Percentiles rank a stretch among this genome's conserved stretches.
Evolutionary conservation across 1,284 basidiomycete species (phyloP).

Genomic region (Naganishia liquefaciens): DNA sequence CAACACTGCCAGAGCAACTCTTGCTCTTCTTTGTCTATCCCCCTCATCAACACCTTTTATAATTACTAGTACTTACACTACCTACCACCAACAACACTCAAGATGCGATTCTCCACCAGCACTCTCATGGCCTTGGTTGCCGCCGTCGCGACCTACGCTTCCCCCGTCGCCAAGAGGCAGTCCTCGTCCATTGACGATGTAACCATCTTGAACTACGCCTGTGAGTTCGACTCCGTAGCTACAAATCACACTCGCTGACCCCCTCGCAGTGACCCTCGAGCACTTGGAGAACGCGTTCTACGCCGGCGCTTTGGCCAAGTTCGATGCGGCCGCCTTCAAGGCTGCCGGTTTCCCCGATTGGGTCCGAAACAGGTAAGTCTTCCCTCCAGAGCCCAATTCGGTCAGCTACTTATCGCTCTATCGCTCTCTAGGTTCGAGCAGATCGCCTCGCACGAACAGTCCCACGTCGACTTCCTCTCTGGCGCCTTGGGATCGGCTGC

Average conservation of each 20-base stretch:
- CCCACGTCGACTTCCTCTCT: slow-evolving; percentile 59
- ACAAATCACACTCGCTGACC: background rate
- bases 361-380: slow-evolving; percentile 34
- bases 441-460: slow-evolving; percentile 63
- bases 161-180: slow-evolving; percentile 41
- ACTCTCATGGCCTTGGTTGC: slow-evolving; percentile 37
- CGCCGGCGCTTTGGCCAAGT: slow-evolving; percentile 65
- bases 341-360: slow-evolving; percentile 64
- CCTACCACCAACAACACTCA: slow-evolving; percentile 9
- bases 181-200: slow-evolving; percentile 45
- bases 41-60: slow-evolving; percentile 7
- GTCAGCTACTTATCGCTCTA: slow-evolving; percentile 10
- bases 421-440: slow-evolving; percentile 48
- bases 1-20: too few species aligned
- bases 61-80: background rate
- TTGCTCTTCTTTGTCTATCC: background rate
- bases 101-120: slow-evolving; percentile 26
- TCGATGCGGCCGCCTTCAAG: slow-evolving; percentile 65
- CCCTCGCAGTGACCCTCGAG: slow-evolving; percentile 55
- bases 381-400: background rate
- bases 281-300: slow-evolving; percentile 64
- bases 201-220: slow-evolving; percentile 56
- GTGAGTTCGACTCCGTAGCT: background rate
- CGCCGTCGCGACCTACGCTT: slow-evolving; percentile 36
- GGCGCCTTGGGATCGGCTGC: slow-evolving; percentile 61